phyloP scores from a whole-genome alignment of 495 filamentous ascomycete species.

The Xylaria bambusicola region DNA sequence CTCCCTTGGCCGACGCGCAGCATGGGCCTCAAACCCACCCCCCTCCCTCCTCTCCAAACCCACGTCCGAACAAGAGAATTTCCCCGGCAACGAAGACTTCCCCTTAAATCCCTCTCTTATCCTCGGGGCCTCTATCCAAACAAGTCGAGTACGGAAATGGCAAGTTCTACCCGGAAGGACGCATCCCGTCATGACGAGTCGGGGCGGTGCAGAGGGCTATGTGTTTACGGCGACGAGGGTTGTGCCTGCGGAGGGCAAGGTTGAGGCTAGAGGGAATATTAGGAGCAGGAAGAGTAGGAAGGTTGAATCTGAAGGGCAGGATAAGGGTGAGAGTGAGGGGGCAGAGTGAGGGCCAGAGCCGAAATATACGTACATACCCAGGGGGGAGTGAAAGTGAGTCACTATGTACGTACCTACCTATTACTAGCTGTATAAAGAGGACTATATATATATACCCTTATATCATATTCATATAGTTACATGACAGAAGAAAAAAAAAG shows the following conservation, averaged over 20 bases:
- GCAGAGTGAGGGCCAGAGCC: background rate
- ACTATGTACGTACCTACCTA: too few species aligned
- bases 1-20: constrained; percentile 70
- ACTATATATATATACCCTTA: too few species aligned
- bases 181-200: constrained; percentile 88
- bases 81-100: constrained; percentile 68
- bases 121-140: constrained; percentile 78
- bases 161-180: constrained; percentile 92
- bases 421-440: too few species aligned
- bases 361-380: too few species aligned
- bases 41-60: too few species aligned
- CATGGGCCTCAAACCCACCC: constrained; percentile 54
- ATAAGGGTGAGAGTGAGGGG: constrained; percentile 44
- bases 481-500: too few species aligned
- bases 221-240: constrained; percentile 83
- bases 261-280: constrained; percentile 78
- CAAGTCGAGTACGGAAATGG: constrained; percentile 70
- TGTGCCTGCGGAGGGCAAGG: constrained; percentile 71
- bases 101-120: constrained; percentile 80
- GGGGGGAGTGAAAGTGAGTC: too few species aligned
- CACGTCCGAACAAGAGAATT: constrained; percentile 47
- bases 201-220: constrained; percentile 88
- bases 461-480: too few species aligned
- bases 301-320: constrained; percentile 57
- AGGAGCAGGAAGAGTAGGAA: too few species aligned